Base-by-base conservation (phyloP, 164 flowering plant genomes). In the Saururus chinensis region DNA sequence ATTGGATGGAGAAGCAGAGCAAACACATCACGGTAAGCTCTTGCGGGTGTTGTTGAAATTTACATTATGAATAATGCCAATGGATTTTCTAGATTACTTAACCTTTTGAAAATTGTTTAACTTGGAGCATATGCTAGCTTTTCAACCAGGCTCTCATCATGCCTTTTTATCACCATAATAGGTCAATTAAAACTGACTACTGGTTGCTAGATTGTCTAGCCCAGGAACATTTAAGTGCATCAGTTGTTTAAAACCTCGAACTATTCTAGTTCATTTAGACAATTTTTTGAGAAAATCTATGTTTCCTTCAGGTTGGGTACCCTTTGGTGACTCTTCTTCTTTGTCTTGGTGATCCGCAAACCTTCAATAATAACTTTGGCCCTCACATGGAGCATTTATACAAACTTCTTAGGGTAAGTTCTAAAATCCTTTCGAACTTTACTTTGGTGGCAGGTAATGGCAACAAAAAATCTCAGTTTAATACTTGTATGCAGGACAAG, bases 1-100 rank as follows among this genome's bases (percentile, higher is more conserved):
- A 83, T 70, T 95, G 99, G 99, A 95, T 91, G 95, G 99, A 93
- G 72, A 93, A 90, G 73, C 96, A 93, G 74, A 93, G 92, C 81
- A 93, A 93, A 77, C 97, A 93, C 72, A 82, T 93, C 58, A 76
- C 92, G 71, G 99, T 93, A 74, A 84, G 96, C 23, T 24, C 5
- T 53, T 21, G 35, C 75, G 66, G 64, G 63, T 53, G 21, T 53
- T 40, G 40, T 24, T 23, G 17, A 26, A 25, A 12, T 24, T 8
- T 45, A 45, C 17, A 7, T 45, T 2, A 12, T 12, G 17, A 12
- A 45, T 3, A 45, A 45, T 8, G 49, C 49, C 14, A 17, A 42
- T 45, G 49, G 49, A 0, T 45, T 45, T 17, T 45, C 17, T 45
- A 45, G 14, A 8, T 45, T 45, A 8, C 17, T 45, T 45, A n/a